Conservation (phyloP, 768 basidiomycete species). For the Podaxis rugospora region DNA sequence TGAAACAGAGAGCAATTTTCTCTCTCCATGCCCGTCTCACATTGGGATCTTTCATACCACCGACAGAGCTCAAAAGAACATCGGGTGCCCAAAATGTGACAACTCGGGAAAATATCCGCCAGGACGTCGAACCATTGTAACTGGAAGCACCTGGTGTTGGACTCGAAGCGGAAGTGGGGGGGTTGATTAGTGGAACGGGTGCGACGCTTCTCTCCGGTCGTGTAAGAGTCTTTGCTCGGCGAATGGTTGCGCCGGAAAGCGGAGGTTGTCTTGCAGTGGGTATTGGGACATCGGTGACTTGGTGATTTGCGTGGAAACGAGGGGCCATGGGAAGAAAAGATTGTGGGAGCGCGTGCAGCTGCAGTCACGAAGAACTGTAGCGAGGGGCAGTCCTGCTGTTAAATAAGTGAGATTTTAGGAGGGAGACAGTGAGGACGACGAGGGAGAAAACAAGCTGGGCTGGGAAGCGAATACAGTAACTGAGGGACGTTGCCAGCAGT, state of each 20-base stretch:
- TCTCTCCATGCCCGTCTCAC: constrained; percentile 94
- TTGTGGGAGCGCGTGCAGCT: constrained; percentile 19
- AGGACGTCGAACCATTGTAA: constrained; percentile 52
- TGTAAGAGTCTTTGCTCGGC: constrained; percentile 93
- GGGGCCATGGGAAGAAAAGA: constrained; percentile 40
- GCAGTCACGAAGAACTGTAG: constrained; percentile 18
- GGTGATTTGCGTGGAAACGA: constrained; percentile 52
- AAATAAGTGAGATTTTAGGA: constrained; percentile 10
- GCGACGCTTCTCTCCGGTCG: constrained; percentile 94
- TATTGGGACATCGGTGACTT: constrained; percentile 62
- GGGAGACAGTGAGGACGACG: not conserved
- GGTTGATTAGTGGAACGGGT: constrained; percentile 91
- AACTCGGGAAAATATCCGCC: constrained; percentile 76
- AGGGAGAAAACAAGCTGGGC: constrained; percentile 8
- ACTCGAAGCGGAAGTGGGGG: constrained; percentile 35
- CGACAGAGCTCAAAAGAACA: constrained; percentile 65
- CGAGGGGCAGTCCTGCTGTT: constrained; percentile 23
- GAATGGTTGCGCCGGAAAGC: constrained; percentile 55
- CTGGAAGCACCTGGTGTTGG: constrained; percentile 30
- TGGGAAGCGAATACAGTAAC: constrained; percentile 15
- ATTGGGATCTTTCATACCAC: constrained; percentile 76
- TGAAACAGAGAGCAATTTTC: constrained; percentile 90
- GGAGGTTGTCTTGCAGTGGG: constrained; percentile 57
- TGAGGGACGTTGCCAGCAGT: constrained; percentile 10
- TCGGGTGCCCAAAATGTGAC: constrained; percentile 92